A percentile compares a stretch with the other conserved stretches of the same genome.
Evolutionary conservation across 495 filamentous ascomycete species (phyloP).

Genomic region (Penicillium manginii): DNA sequence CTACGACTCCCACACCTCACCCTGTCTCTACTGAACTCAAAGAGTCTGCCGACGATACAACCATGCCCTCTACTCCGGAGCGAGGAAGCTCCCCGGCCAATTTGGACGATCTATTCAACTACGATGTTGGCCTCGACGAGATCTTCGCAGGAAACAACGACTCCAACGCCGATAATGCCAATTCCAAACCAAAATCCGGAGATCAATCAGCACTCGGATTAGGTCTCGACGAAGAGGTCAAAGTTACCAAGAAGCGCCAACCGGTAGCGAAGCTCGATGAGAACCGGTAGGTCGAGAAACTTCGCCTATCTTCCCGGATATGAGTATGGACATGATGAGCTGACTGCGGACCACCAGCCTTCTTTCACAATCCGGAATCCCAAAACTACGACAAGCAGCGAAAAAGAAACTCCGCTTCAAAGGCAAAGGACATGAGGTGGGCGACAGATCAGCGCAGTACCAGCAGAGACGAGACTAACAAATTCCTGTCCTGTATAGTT

Average conservation of each 20-base stretch:
- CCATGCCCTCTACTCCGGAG: constrained; percentile 11
- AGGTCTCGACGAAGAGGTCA: constrained; percentile 86
- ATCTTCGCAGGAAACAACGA: constrained; percentile 47
- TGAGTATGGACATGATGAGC: background rate
- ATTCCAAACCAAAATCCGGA: constrained; percentile 36
- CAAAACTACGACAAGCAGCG: constrained; percentile 73
- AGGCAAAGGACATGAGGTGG: constrained; percentile 92
- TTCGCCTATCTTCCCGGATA: background rate
- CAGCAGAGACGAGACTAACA: background rate
- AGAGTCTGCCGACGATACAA: background rate
- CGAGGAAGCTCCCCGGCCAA: constrained; percentile 19
- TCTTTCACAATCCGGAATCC: constrained; percentile 79
- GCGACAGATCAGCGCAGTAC: background rate
- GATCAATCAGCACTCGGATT: constrained; percentile 45
- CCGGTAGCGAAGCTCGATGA: constrained; percentile 89
- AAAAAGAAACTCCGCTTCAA: constrained; percentile 77
- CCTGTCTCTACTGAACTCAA: background rate
- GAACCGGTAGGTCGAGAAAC: constrained; percentile 52
- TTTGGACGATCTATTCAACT: constrained; percentile 70
- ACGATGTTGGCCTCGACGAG: constrained; percentile 62
- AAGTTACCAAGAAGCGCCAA: constrained; percentile 72
- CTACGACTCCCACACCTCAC: background rate
- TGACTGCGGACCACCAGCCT: constrained; percentile 53
- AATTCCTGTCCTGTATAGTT: constrained; percentile 58
- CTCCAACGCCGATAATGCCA: constrained; percentile 25